These are phyloP conservation scores for Colletotrichum spaethianum DNA, from an alignment of 2,329 filamentous ascomycete genomes.

Conservation along the genomic window DNA sequence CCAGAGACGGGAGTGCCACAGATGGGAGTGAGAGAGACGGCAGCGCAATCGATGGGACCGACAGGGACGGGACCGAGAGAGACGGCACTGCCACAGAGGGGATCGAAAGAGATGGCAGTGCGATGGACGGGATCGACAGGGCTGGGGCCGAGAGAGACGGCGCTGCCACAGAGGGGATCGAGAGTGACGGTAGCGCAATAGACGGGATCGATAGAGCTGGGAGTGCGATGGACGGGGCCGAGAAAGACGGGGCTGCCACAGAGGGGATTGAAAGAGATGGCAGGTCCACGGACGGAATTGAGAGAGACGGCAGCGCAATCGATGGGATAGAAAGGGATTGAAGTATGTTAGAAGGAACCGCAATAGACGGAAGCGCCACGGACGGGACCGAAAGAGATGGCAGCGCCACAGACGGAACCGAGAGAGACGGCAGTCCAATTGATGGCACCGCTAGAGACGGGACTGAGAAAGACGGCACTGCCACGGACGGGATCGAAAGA, in stretches of 20 bases:
- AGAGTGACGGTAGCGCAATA: neutral
- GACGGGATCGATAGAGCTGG: neutral
- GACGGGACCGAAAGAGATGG: neutral
- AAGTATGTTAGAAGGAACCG: too few species aligned
- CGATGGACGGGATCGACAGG: neutral
- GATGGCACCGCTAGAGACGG: too few species aligned
- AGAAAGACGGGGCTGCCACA: neutral
- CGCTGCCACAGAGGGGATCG: neutral
- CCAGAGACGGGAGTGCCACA: neutral
- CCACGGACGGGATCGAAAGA: neutral
- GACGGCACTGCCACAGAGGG: neutral
- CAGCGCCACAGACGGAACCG: too few species aligned
- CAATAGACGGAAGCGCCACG: too few species aligned
- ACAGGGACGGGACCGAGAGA: neutral
- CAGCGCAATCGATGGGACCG: neutral
- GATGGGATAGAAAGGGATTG: too few species aligned
- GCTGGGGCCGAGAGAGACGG: neutral
- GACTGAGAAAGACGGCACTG: too few species aligned
- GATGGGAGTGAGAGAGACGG: neutral
- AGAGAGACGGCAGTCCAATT: too few species aligned
- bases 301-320: too few species aligned
- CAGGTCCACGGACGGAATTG: too few species aligned
- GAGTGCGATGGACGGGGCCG: neutral
- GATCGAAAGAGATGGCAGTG: too few species aligned
- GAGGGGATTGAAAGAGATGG: neutral